Percentiles rank a stretch among this genome's conserved stretches.
These are phyloP conservation scores for Chenopodium formosanum DNA, from an alignment of 148 eudicot genomes.

Conservation along the genomic window DNA sequence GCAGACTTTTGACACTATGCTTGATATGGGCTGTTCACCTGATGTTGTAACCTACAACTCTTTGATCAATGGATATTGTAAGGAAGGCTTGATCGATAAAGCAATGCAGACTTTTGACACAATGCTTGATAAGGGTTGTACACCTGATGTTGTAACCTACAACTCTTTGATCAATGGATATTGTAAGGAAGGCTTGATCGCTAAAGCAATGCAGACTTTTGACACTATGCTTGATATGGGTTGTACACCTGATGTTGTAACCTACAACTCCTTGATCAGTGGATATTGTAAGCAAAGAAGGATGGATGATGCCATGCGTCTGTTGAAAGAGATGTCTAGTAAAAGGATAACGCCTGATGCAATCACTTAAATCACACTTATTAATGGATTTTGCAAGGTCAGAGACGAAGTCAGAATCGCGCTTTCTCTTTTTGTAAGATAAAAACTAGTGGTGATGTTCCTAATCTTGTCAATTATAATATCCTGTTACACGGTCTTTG, in stretches of 20 bases:
- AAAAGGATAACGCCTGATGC: constrained; percentile 15
- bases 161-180: constrained; percentile 29
- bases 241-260: constrained; percentile 23
- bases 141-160: constrained; percentile 28
- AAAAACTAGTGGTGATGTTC: background rate
- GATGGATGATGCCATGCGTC: constrained; percentile 7
- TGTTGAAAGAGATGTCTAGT: constrained; percentile 23
- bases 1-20: constrained; percentile 27
- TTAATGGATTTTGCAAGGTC: constrained; percentile 19
- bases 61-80: constrained; percentile 25
- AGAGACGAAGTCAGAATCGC: constrained; percentile 16
- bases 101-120: constrained; percentile 13
- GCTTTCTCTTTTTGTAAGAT: constrained; percentile 14
- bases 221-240: constrained; percentile 28
- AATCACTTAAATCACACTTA: background rate
- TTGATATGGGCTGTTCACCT: constrained; percentile 23
- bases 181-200: constrained; percentile 32
- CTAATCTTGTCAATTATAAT: constrained; percentile 5
- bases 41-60: constrained; percentile 25
- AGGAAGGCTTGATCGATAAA: constrained; percentile 33
- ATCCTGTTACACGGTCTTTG: constrained; percentile 20
- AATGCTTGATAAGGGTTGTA: no score
- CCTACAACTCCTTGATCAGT: constrained; percentile 33
- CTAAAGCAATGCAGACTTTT: constrained; percentile 28
- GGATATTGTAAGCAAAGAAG: constrained; percentile 32